Evolutionary conservation across 306 rosid species (phyloP), one percentile per base, ranked within the genome.

Genomic region (Sicyos edulis): DNA sequence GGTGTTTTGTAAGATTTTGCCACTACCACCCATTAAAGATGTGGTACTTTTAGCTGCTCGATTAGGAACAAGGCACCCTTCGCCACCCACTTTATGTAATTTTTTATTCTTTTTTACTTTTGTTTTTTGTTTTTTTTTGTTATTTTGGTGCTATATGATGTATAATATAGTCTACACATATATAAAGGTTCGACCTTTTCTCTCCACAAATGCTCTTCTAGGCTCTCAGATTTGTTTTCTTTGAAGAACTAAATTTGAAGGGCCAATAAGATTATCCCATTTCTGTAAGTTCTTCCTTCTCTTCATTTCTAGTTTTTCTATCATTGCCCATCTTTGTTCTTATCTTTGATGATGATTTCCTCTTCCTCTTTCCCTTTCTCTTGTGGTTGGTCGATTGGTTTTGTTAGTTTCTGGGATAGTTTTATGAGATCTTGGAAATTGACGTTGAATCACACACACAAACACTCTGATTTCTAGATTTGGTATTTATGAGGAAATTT

Each of bases 151-250:
- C 37, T 47, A 50, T 69, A 24, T 69, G 45, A 21, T 50, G 54
- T 65, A 42, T 21, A 14, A 47, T 45, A 47, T 20, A 12, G 4
- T 55, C 37, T 73, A 65, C 75, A 61, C 12, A 44, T 8, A 68
- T 76, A 83, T 24, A 71, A 76, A 81, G 73, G 73, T 56, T 61
- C 49, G 16, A 64, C 24, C 55, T 66, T 76, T 45, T 47, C 24
- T 61, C 44, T 50, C 49, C 59, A 62, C 80, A 47, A 37, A 76
- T 69, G 76, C 80, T 66, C 64, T 57, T 77, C 65, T 22, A 61
- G 77, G 71, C 81, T 79, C 82, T 72, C 80, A 65, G 80, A 80
- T 88, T 83, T 73, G 66, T 69, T 78, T 55, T 73, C 71, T 73
- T 75, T 42, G n/a, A 60, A 69, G 59, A 56, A 32, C 26, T 12